Evolutionary conservation across 768 basidiomycete genomes (phyloP).

Genomic region (Trametes cingulata): DNA sequence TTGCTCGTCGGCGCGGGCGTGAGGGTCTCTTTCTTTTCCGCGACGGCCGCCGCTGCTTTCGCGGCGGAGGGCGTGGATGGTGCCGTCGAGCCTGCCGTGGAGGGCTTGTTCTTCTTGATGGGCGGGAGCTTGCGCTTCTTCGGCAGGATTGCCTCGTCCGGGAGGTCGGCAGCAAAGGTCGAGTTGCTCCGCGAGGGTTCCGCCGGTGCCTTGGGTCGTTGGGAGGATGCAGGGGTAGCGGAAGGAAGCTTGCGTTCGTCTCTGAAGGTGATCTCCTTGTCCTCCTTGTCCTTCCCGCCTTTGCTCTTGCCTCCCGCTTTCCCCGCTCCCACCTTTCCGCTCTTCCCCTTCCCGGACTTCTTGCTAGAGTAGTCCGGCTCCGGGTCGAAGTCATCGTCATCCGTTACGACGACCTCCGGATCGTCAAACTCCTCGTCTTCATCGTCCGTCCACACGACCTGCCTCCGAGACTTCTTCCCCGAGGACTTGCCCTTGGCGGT

Average conservation of each 20-base stretch:
- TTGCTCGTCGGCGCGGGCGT: slow-evolving; percentile 23
- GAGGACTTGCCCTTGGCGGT: slow-evolving; percentile 6
- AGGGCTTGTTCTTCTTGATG: slow-evolving; percentile 67
- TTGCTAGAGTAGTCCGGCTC: slow-evolving; percentile 20
- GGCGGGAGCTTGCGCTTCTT: slow-evolving; percentile 67
- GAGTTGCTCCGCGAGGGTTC: slow-evolving; percentile 1
- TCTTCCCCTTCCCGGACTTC: slow-evolving; percentile 33
- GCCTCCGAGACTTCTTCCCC: slow-evolving; percentile 12
- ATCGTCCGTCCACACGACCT: slow-evolving; percentile 22
- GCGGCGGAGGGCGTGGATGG: slow-evolving; percentile 29
- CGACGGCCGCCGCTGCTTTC: slow-evolving; percentile 26
- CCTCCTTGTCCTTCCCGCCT: slow-evolving; percentile 32
- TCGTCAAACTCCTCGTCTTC: slow-evolving; percentile 33
- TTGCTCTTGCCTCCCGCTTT: slow-evolving; percentile 16
- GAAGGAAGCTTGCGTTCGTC: slow-evolving; percentile 41
- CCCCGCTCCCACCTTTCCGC: slow-evolving; percentile 32
- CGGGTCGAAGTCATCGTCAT: slow-evolving; percentile 29
- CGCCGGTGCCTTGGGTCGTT: slow-evolving; percentile 16
- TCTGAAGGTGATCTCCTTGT: slow-evolving; percentile 40
- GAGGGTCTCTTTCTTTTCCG: slow-evolving; percentile 27
- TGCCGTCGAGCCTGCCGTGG: slow-evolving; percentile 23
- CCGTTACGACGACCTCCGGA: slow-evolving; percentile 20
- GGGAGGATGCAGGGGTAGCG: slow-evolving; percentile 10
- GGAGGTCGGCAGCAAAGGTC: slow-evolving; percentile 29
- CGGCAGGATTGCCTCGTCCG: slow-evolving; percentile 30